A percentile compares a stretch with the other conserved stretches of the same genome.
Conservation (phyloP, 2,329 filamentous ascomycete species). For the Daldinia sp. region DNA sequence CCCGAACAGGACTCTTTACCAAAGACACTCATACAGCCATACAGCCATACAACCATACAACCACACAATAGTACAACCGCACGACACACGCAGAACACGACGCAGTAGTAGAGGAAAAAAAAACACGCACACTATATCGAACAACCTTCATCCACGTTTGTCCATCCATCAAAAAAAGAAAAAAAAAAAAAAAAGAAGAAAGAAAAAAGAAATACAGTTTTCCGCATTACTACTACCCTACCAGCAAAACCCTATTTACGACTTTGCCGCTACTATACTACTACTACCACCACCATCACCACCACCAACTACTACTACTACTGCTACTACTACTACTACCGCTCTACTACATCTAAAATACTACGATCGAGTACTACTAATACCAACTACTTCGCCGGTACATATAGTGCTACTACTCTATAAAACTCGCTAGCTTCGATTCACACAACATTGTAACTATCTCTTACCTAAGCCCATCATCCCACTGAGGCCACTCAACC, state of each 20-base stretch:
- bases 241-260: background rate
- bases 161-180: background rate
- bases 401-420: constrained; percentile 4
- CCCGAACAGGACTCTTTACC: constrained; percentile 9
- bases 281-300: too few relatives aligned
- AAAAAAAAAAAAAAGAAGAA: background rate
- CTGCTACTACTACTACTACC: background rate
- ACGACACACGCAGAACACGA: background rate
- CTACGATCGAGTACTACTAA: constrained; percentile 7
- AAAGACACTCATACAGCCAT: background rate
- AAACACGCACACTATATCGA: background rate
- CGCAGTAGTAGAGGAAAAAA: background rate
- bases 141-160: background rate
- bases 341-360: constrained; percentile 7
- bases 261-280: too few relatives aligned
- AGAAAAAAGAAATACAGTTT: constrained; percentile 6
- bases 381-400: constrained; percentile 8
- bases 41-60: background rate
- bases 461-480: constrained; percentile 38
- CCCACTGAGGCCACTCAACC: constrained; percentile 37
- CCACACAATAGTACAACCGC: background rate
- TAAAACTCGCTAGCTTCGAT: constrained; percentile 27
- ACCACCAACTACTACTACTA: too few relatives aligned
- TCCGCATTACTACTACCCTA: background rate
- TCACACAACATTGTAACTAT: constrained; percentile 30